A percentile compares a stretch with the other conserved stretches of the same genome.
Conservation (phyloP, 148 eudicot genomes). For the Vaccinium vitisidaea region DNA sequence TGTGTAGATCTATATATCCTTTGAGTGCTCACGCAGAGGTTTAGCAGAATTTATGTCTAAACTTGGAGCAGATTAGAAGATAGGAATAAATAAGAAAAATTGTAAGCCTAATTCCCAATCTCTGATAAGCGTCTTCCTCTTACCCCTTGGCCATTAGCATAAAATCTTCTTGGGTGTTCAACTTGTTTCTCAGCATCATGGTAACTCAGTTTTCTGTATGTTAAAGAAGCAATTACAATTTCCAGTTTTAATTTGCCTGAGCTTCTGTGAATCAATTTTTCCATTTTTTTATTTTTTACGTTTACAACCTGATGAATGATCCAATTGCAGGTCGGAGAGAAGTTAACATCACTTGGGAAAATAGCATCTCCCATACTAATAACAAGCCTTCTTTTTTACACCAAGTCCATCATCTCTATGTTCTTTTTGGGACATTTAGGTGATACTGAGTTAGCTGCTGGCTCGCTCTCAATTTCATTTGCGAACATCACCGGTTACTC, state of each 20-base stretch:
- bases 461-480: slow-evolving; percentile 35
- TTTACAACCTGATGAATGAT: not conserved
- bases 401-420: slow-evolving; percentile 35
- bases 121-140: not conserved
- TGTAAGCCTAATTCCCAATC: not conserved
- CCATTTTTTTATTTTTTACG: not conserved
- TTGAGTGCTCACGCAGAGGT: not conserved
- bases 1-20: slow-evolving; percentile 7
- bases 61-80: slow-evolving; percentile 1
- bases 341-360: slow-evolving; percentile 20
- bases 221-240: slow-evolving; percentile 7
- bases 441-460: slow-evolving; percentile 35
- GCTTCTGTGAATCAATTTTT: not conserved
- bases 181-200: slow-evolving; percentile 8
- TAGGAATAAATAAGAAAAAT: not conserved
- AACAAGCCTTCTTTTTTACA: slow-evolving; percentile 25
- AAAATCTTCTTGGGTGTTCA: not conserved
- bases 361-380: slow-evolving; percentile 24
- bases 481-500: slow-evolving; percentile 43
- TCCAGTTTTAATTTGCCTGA: slow-evolving; percentile 8
- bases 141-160: not conserved
- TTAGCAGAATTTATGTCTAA: slow-evolving; percentile 2
- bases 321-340: slow-evolving; percentile 28
- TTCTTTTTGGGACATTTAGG: slow-evolving; percentile 39
- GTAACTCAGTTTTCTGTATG: slow-evolving; percentile 2